Conservation (phyloP, 2,329 filamentous ascomycete genomes). For the Fusarium veterinarium region DNA sequence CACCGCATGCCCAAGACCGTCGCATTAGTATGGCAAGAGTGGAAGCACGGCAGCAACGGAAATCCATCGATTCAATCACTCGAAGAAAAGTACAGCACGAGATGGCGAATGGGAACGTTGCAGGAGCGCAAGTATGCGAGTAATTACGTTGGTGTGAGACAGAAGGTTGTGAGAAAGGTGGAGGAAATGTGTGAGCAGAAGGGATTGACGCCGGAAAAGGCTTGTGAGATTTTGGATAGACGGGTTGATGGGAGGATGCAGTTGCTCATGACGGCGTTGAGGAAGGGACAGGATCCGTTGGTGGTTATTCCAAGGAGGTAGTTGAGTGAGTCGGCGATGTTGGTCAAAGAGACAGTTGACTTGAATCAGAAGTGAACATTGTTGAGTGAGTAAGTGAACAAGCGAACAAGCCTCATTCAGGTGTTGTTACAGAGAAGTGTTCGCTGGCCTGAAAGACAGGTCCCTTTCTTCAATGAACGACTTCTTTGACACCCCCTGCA, state of each 20-base stretch:
- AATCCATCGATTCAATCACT: constrained; percentile 40
- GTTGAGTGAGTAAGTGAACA: neutral
- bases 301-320: constrained; percentile 22
- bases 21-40: constrained; percentile 39
- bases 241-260: constrained; percentile 42
- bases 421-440: neutral
- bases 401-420: neutral
- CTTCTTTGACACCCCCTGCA: neutral
- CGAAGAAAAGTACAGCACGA: constrained; percentile 32
- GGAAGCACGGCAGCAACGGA: constrained; percentile 36
- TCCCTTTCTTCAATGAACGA: neutral
- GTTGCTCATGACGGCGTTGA: constrained; percentile 34
- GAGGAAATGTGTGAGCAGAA: constrained; percentile 29
- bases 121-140: constrained; percentile 43
- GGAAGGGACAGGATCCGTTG: constrained; percentile 38
- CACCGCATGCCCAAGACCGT: constrained; percentile 42
- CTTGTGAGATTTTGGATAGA: constrained; percentile 30
- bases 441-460: neutral
- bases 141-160: constrained; percentile 43
- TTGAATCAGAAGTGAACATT: neutral
- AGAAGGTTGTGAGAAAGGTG: constrained; percentile 35
- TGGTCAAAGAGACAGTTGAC: neutral
- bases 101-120: constrained; percentile 33
- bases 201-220: neutral
- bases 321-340: neutral